Base-by-base conservation (phyloP, 768 basidiomycete species). In the Mycena indigotica region DNA sequence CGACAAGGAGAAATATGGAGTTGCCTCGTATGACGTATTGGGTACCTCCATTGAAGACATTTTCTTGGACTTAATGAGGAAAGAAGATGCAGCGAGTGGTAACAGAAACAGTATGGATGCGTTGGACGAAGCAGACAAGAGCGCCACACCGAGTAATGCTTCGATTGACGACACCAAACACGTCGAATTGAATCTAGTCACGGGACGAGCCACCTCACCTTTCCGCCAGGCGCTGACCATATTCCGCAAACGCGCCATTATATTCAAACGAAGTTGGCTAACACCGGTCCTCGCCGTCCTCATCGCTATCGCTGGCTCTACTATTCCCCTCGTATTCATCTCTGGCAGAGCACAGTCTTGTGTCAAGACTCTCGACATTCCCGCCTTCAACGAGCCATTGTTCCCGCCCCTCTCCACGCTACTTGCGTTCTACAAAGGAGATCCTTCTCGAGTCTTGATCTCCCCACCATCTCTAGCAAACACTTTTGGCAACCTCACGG, bases 1-100 rank as follows among this genome's bases (percentile, higher is more conserved):
- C 0, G 76, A 84, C 30, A 73, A 72, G 32, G 62, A 54, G 6
- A 58, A 62, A 0, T 73, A 77, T 40, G 57, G 67, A 8, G 73
- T 89, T 32, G 65, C 65, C 0, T 84, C 83, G 0, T 89, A 87
- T 64, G 86, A 91, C 54, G 77, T 91, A 23, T 71, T 88, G 21
- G 86, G 88, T 10, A 86, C 89, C 0, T 84, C 88, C 6, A 86
- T 93, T 38, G 91, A 93, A 69, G 88, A 91, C 55, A 88, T 93
- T 44, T 93, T 93, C 74, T 77, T 93, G 19, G 78, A 81, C 38
- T 71, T 93, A 17, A 90, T 91, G 88, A 70, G 70, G 46, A 73
- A 78, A 16, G 72, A 80, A 25, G 71, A 76, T 44, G 41, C 5
- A 15, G 60, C 58, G 2, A 59, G 67, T 15, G 63, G 66, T 40